These are phyloP conservation scores for Lactarius akahatsu DNA, from an alignment of 768 basidiomycete genomes.

Conservation along the genomic window DNA sequence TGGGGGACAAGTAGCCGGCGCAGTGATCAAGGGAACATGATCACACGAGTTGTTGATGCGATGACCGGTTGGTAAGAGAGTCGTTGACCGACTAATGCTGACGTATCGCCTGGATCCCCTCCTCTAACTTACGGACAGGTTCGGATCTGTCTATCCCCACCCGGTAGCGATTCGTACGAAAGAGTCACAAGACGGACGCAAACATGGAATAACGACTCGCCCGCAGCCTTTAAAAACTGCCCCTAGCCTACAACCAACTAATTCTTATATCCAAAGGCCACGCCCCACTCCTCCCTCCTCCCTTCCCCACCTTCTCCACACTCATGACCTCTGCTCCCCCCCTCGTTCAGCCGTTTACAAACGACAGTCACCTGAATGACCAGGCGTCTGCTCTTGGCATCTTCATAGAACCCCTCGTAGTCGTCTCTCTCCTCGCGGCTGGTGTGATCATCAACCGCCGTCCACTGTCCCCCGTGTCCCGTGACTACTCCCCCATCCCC, in stretches of 20 bases:
- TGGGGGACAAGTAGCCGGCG: not conserved
- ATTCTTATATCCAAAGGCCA: not conserved
- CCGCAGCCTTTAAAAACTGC: not conserved
- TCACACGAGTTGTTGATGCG: slow-evolving; percentile 1
- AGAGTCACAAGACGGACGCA: not conserved
- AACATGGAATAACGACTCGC: not conserved
- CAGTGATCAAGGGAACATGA: not conserved
- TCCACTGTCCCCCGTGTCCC: slow-evolving; percentile 1
- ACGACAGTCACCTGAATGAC: not conserved
- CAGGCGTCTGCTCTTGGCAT: slow-evolving; percentile 3
- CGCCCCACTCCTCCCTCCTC: not conserved
- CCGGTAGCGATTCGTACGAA: not conserved
- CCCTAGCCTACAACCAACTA: not conserved
- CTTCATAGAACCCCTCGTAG: slow-evolving; percentile 20
- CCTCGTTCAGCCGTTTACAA: slow-evolving; percentile 14
- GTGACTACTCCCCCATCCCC: not conserved
- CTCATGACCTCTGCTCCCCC: not conserved
- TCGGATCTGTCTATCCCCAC: slow-evolving; percentile 1
- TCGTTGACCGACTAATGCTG: not conserved
- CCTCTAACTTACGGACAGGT: not conserved
- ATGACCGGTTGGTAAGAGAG: not conserved
- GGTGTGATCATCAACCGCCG: slow-evolving; percentile 21
- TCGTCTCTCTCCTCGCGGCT: slow-evolving; percentile 19
- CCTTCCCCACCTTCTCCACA: not conserved
- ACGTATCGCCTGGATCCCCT: not conserved